Evolutionary conservation across 371 early-diverging fungal species (phyloP).

Genomic region (Mortierella sp.): DNA sequence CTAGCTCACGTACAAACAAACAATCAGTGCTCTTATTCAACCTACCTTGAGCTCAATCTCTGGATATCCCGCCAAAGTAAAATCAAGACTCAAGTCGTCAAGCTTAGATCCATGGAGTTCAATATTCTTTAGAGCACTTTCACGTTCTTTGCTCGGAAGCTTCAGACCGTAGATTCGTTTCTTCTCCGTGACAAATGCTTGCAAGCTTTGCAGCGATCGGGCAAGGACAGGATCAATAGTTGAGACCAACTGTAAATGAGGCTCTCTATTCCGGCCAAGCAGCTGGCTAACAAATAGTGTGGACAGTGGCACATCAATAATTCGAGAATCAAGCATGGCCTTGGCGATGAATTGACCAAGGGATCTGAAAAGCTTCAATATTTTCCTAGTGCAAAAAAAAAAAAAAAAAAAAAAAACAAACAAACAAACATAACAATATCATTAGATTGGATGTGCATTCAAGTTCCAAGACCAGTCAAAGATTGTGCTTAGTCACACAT

Average conservation of each 20-base stretch:
- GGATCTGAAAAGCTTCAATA: slow-evolving; percentile 69
- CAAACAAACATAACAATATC: not conserved
- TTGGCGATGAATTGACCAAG: slow-evolving; percentile 92
- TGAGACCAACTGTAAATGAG: slow-evolving; percentile 51
- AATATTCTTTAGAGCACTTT: slow-evolving; percentile 59
- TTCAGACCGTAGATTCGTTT: slow-evolving; percentile 64
- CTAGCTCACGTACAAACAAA: no score
- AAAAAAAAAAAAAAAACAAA: no score
- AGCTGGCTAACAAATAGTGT: slow-evolving; percentile 79
- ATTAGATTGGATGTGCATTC: slow-evolving; percentile 2
- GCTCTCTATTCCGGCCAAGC: slow-evolving; percentile 60
- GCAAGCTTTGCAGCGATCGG: slow-evolving; percentile 75
- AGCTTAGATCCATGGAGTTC: slow-evolving; percentile 64
- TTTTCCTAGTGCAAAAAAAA: slow-evolving; percentile 56
- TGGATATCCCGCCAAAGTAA: slow-evolving; percentile 86
- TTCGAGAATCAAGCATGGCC: slow-evolving; percentile 88
- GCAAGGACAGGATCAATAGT: slow-evolving; percentile 79
- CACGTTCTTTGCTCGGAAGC: slow-evolving; percentile 56
- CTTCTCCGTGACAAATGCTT: slow-evolving; percentile 69
- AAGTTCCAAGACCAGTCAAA: not conserved
- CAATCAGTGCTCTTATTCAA: not conserved
- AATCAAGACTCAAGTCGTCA: slow-evolving; percentile 84
- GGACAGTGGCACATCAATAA: slow-evolving; percentile 88
- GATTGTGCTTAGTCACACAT: not conserved
- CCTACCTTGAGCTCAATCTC: slow-evolving; percentile 70